Conservation (phyloP, 768 basidiomycete genomes). For the Phaeolepiota aurea region DNA sequence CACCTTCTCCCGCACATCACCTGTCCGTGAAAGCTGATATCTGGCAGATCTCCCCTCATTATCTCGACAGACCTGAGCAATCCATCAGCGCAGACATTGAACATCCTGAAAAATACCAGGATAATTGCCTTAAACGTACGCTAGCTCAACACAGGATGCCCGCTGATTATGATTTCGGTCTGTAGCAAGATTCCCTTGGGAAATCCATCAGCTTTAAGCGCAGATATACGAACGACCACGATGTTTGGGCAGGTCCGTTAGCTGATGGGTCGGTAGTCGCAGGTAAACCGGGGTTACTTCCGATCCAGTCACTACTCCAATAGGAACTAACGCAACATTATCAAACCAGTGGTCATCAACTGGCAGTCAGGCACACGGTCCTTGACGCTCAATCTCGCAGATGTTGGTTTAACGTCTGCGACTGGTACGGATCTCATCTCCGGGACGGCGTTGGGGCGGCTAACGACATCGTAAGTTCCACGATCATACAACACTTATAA, state of each 20-base stretch:
- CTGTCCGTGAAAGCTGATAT: too few species aligned
- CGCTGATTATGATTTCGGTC: conserved; percentile 1
- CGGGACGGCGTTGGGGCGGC: conserved; percentile 24
- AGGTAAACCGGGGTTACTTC: conserved; percentile 15
- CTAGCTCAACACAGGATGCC: too few species aligned
- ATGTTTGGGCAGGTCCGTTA: conserved; percentile 41
- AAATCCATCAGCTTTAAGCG: conserved; percentile 35
- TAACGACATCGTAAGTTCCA: conserved; percentile 25
- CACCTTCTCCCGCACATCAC: too few species aligned
- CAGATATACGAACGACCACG: conserved; percentile 40
- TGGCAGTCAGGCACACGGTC: conserved; percentile 30
- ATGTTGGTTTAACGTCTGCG: conserved; percentile 33
- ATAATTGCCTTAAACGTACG: conserved; percentile 37
- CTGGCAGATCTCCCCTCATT: conserved; percentile 28
- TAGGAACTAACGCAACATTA: not conserved
- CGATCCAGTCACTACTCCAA: not conserved
- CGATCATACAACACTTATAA: too few species aligned
- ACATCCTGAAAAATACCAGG: conserved; percentile 30
- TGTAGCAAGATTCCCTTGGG: conserved; percentile 37
- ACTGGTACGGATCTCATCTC: conserved; percentile 30
- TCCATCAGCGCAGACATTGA: conserved; percentile 21
- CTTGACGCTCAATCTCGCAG: conserved; percentile 31
- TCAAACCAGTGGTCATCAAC: conserved; percentile 31
- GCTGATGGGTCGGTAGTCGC: conserved; percentile 39
- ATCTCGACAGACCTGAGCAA: conserved; percentile 34